Conservation (phyloP, 129 eudicot genomes). For the Flaveria sonorensis region DNA sequence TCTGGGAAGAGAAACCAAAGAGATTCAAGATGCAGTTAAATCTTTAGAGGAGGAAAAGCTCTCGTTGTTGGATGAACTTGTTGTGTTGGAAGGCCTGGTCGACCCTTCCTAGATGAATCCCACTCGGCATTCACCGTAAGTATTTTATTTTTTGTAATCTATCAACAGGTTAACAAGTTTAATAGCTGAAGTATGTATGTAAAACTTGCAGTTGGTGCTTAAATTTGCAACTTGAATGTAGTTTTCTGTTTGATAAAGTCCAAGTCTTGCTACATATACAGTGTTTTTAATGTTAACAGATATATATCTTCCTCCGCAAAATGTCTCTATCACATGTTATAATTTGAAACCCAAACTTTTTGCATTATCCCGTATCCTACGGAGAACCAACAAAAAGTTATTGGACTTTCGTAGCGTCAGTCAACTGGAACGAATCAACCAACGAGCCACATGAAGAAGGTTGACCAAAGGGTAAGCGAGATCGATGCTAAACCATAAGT, state of each 20-base stretch:
- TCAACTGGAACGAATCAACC: conserved; percentile 22
- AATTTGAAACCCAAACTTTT: neutral
- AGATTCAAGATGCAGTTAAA: conserved; percentile 61
- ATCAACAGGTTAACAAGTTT: conserved; percentile 2
- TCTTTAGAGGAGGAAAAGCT: conserved; percentile 51
- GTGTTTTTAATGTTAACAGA: conserved; percentile 12
- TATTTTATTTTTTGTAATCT: neutral
- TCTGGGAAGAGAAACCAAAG: conserved; percentile 56
- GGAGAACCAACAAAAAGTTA: neutral
- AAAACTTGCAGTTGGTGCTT: conserved; percentile 25
- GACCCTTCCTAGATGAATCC: conserved; percentile 57
- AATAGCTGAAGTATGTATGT: conserved; percentile 10
- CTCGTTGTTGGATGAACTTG: conserved; percentile 77
- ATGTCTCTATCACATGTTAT: conserved; percentile 3
- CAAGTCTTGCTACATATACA: conserved; percentile 30
- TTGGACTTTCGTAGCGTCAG: neutral
- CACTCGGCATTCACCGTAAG: neutral
- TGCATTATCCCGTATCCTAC: neutral
- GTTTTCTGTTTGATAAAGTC: conserved; percentile 14
- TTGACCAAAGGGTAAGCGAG: conserved; percentile 60
- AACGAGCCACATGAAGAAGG: conserved; percentile 59
- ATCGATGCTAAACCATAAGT: conserved; percentile 47
- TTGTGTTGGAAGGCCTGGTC: conserved; percentile 87
- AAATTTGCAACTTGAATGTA: neutral
- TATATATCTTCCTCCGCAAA: conserved; percentile 45